Conservation (phyloP, 2,329 filamentous ascomycete species). For the Colletotrichum kahawae region DNA sequence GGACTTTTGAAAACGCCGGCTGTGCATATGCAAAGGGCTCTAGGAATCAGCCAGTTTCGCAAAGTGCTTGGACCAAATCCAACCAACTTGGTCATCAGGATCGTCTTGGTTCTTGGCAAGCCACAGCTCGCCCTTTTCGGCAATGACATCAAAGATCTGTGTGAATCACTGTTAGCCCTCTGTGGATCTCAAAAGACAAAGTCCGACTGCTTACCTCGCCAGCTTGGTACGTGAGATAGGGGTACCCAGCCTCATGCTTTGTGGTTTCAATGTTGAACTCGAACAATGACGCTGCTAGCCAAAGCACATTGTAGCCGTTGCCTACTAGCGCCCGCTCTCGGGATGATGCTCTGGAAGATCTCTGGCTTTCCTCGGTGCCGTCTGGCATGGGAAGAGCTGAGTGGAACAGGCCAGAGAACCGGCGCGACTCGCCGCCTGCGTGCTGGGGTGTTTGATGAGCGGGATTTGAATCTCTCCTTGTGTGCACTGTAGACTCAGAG, state of each 20-base stretch:
- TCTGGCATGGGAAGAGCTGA: constrained; percentile 86
- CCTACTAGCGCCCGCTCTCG: constrained; percentile 58
- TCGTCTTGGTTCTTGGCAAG: constrained; percentile 98
- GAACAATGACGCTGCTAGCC: constrained; percentile 91
- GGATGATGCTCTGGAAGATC: constrained; percentile 64
- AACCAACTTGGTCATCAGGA: constrained; percentile 76
- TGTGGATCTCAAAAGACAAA: background rate
- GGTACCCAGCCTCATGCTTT: constrained; percentile 91
- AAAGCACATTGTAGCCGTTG: constrained; percentile 76
- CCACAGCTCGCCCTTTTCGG: constrained; percentile 97
- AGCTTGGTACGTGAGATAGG: constrained; percentile 93
- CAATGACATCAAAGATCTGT: constrained; percentile 88
- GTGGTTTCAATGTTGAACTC: constrained; percentile 97
- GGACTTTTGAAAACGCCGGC: constrained; percentile 6
- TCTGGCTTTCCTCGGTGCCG: constrained; percentile 56
- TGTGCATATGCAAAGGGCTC: background rate
- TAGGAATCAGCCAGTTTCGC: constrained; percentile 65
- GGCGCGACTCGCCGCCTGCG: constrained; percentile 49
- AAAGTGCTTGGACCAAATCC: constrained; percentile 99
- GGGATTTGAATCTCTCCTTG: constrained; percentile 60
- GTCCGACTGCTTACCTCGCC: constrained; percentile 70
- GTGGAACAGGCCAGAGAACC: constrained; percentile 81
- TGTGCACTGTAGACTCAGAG: constrained; percentile 52
- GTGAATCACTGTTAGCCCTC: constrained; percentile 3
- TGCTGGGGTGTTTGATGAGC: constrained; percentile 54